These are phyloP conservation scores for Datura wrightii DNA, from an alignment of 257 asterid species.

Conservation along the genomic window DNA sequence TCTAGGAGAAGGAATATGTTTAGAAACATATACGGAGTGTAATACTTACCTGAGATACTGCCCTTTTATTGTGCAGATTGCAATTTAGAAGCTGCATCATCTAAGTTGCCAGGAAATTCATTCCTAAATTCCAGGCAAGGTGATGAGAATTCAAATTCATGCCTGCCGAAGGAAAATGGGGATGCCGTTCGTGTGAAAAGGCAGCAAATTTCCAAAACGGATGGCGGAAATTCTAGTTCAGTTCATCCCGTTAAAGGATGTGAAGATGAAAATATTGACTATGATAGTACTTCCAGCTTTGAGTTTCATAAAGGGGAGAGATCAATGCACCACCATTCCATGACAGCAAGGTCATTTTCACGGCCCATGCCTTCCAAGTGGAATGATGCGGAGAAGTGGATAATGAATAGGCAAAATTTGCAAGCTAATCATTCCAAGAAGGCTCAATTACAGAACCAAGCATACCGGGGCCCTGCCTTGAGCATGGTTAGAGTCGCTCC, in stretches of 20 bases:
- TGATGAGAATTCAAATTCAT: slow-evolving; percentile 33
- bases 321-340: slow-evolving; percentile 58
- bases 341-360: slow-evolving; percentile 57
- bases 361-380: slow-evolving; percentile 93
- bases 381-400: slow-evolving; percentile 99
- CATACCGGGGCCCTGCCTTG: slow-evolving; percentile 41
- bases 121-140: slow-evolving; percentile 31
- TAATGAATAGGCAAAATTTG: slow-evolving; percentile 70
- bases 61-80: slow-evolving; percentile 37
- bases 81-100: slow-evolving; percentile 13
- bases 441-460: slow-evolving; percentile 53
- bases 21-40: not conserved
- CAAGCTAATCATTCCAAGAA: slow-evolving; percentile 63
- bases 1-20: slow-evolving; percentile 12
- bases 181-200: slow-evolving; percentile 47
- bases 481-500: slow-evolving; percentile 68
- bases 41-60: not conserved
- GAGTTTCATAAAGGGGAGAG: slow-evolving; percentile 96
- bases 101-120: slow-evolving; percentile 33
- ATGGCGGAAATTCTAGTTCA: slow-evolving; percentile 63
- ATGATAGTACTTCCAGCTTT: slow-evolving; percentile 96
- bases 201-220: slow-evolving; percentile 58
- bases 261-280: slow-evolving; percentile 93
- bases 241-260: slow-evolving; percentile 60
- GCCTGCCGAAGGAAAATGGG: slow-evolving; percentile 47